These are phyloP conservation scores for Avicennia marina DNA, from an alignment of 257 asterid genomes.

Conservation along the genomic window DNA sequence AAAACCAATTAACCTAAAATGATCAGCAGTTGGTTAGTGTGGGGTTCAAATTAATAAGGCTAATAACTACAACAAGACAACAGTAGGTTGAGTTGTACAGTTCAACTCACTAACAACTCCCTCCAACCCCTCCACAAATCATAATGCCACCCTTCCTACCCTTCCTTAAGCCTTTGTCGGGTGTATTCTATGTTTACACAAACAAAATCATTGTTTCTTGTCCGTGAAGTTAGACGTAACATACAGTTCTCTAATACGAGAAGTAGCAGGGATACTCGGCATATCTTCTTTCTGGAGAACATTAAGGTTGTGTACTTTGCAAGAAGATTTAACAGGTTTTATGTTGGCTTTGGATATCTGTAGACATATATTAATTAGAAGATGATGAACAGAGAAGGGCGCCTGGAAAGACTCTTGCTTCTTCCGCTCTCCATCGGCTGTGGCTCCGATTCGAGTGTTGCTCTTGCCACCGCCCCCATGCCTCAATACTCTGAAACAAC, in stretches of 20 bases:
- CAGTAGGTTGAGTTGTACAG: slow-evolving; percentile 32
- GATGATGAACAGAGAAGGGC: slow-evolving; percentile 24
- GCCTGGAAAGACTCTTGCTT: slow-evolving; percentile 26
- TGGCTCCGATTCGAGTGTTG: slow-evolving; percentile 33
- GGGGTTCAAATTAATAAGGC: slow-evolving; percentile 21
- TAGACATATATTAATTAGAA: neutral
- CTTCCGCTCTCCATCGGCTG: slow-evolving; percentile 36
- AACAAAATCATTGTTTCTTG: slow-evolving; percentile 19
- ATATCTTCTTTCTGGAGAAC: neutral
- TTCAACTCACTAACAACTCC: slow-evolving; percentile 27
- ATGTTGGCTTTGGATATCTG: neutral
- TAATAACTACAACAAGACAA: slow-evolving; percentile 7
- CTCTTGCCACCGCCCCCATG: slow-evolving; percentile 14
- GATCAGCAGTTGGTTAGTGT: slow-evolving; percentile 21
- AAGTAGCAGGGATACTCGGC: no score
- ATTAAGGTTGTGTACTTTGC: neutral
- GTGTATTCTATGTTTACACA: neutral
- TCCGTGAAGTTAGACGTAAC: slow-evolving; percentile 1
- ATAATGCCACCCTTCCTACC: slow-evolving; percentile 2
- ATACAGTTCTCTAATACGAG: no score
- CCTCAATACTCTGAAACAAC: slow-evolving; percentile 2
- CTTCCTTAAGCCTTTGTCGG: neutral
- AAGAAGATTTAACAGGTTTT: neutral
- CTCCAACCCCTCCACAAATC: slow-evolving; percentile 19
- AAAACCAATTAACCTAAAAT: slow-evolving; percentile 6